phyloP scores from a whole-genome alignment of 2,329 filamentous ascomycete genomes.

The Xylariaceae sp. region DNA sequence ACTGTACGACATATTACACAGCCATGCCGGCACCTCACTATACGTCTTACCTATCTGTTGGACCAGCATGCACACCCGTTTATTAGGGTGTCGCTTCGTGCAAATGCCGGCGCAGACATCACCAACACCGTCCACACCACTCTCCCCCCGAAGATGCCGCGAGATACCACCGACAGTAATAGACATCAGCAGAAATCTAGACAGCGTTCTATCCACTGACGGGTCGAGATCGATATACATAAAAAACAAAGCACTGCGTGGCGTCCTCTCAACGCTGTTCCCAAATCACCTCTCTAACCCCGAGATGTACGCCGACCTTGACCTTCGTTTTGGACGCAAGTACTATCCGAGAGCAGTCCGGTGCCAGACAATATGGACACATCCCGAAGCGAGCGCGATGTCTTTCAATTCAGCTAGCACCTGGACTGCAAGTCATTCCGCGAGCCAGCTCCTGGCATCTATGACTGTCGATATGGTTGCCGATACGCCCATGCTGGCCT shows the following conservation, averaged over 20 bases:
- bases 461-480: constrained; percentile 18
- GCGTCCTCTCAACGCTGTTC: constrained; percentile 41
- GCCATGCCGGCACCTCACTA: constrained; percentile 42
- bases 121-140: constrained; percentile 34
- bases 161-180: constrained; percentile 39
- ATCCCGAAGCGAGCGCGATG: constrained; percentile 18
- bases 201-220: constrained; percentile 35
- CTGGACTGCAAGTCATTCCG: constrained; percentile 29
- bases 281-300: constrained; percentile 27
- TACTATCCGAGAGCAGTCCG: constrained; percentile 42
- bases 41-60: constrained; percentile 51
- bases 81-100: constrained; percentile 45
- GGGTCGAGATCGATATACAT: constrained; percentile 26
- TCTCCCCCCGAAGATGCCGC: constrained; percentile 32
- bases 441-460: constrained; percentile 17
- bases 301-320: constrained; percentile 36
- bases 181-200: constrained; percentile 39
- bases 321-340: constrained; percentile 45
- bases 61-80: constrained; percentile 46
- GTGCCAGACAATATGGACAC: constrained; percentile 47
- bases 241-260: constrained; percentile 38
- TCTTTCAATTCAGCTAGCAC: constrained; percentile 34
- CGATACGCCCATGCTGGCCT: constrained; percentile 37
- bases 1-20: constrained; percentile 47
- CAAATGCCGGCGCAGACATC: constrained; percentile 37